Conservation (phyloP, 176 grass and related monocot genomes). For the Carex littledalei region DNA sequence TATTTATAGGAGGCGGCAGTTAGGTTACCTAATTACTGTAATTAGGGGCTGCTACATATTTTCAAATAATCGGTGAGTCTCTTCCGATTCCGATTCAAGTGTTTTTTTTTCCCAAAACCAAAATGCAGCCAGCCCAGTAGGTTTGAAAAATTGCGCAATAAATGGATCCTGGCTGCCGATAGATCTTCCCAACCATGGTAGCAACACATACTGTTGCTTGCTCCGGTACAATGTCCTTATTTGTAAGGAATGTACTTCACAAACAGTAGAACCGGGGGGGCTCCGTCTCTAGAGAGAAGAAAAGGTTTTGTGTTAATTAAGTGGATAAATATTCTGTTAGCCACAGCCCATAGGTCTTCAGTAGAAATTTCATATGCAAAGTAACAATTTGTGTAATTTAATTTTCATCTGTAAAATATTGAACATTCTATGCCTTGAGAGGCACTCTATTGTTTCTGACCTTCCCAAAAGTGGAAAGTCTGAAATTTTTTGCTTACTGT, state of each 20-base stretch:
- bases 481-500: slow-evolving; percentile 3
- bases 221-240: background rate
- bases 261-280: background rate
- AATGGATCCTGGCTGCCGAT: background rate
- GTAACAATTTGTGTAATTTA: background rate
- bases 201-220: background rate
- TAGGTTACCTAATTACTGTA: too few relatives aligned
- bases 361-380: background rate
- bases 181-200: background rate
- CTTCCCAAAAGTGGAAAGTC: background rate
- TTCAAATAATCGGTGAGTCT: too few relatives aligned
- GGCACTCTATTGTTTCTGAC: background rate
- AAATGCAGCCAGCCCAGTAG: too few relatives aligned
- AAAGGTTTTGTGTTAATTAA: background rate
- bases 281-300: background rate
- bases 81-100: too few relatives aligned
- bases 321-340: too few relatives aligned
- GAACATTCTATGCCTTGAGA: background rate
- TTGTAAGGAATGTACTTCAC: background rate
- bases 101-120: too few relatives aligned
- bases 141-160: background rate
- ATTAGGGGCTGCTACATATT: too few relatives aligned
- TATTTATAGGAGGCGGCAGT: too few relatives aligned
- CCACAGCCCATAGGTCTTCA: too few relatives aligned
- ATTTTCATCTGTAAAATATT: background rate